A percentile compares a stretch with the other conserved stretches of the same genome.
These are phyloP conservation scores for Fremontodendron californicum DNA, from an alignment of 345 rosid genomes.

Conservation along the genomic window DNA sequence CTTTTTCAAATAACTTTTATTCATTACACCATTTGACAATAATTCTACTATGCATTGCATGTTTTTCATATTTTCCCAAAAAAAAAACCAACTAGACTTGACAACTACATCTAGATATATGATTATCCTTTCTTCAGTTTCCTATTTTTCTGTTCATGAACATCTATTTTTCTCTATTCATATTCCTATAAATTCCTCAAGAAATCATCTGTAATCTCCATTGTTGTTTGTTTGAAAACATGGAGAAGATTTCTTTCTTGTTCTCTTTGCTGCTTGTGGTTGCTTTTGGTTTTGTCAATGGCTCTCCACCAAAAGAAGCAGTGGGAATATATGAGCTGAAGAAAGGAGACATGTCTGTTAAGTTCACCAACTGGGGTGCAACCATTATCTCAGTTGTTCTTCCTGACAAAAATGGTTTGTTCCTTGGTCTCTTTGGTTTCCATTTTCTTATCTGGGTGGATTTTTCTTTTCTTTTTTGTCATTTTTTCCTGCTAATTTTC, in stretches of 20 bases:
- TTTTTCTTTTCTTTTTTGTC: not conserved
- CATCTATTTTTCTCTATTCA: not conserved
- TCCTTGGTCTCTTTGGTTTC: not conserved
- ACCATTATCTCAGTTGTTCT: slow-evolving; percentile 59
- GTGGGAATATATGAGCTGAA: slow-evolving; percentile 59
- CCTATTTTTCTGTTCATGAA: no score
- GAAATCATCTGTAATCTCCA: not conserved
- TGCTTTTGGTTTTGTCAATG: not conserved
- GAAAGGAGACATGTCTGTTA: slow-evolving; percentile 59
- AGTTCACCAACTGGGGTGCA: slow-evolving; percentile 87
- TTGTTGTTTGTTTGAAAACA: not conserved
- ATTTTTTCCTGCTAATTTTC: slow-evolving; percentile 19
- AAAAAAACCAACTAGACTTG: no score
- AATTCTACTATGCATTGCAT: no score
- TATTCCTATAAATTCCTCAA: not conserved
- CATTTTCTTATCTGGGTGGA: not conserved
- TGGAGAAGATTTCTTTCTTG: slow-evolving; percentile 6
- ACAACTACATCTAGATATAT: no score
- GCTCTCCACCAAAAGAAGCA: not conserved
- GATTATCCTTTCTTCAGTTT: no score
- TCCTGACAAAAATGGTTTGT: slow-evolving; percentile 75
- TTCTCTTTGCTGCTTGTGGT: not conserved
- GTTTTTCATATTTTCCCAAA: no score
- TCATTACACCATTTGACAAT: no score
- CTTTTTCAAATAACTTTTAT: no score